Percentiles rank a stretch among this genome's conserved stretches.
Evolutionary conservation across 1,139 yeast genomes (phyloP).

Genomic region (Zygosaccharomyces pseudobailii): DNA sequence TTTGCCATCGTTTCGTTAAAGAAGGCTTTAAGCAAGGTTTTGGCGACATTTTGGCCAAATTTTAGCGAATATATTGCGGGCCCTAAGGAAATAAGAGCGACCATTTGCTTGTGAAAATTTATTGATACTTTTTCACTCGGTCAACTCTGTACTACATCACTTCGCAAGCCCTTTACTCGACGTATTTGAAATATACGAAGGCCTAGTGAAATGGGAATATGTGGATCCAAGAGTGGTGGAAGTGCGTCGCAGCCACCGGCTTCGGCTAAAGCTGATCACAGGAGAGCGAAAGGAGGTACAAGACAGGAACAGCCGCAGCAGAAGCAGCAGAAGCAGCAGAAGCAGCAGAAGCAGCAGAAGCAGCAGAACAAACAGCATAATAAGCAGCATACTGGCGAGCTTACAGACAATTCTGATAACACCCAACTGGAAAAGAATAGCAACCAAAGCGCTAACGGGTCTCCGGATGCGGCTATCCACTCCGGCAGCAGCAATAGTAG

Average conservation of each 20-base stretch:
- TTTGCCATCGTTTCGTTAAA: neutral
- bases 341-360: constrained; percentile 4
- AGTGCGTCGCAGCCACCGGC: neutral
- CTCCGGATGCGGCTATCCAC: neutral
- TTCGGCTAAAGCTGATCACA: constrained; percentile 4
- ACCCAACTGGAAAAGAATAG: constrained; percentile 4
- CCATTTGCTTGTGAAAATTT: too few species aligned
- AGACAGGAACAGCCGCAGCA: neutral
- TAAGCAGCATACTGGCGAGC: constrained; percentile 3
- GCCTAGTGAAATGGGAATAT: constrained; percentile 24
- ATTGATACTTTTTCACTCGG: too few species aligned
- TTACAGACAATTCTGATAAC: constrained; percentile 4
- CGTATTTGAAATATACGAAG: neutral
- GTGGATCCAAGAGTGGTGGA: constrained; percentile 25
- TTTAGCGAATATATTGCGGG: too few species aligned
- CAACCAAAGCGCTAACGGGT: constrained; percentile 6
- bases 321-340: constrained; percentile 5
- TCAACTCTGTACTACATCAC: too few species aligned
- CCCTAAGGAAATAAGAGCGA: too few species aligned
- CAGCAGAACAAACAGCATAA: constrained; percentile 5
- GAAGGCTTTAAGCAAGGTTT: neutral
- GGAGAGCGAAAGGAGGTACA: neutral
- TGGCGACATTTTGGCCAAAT: too few species aligned
- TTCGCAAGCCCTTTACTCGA: too few species aligned
- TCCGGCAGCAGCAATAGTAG: constrained; percentile 4